Conservation (phyloP, 768 basidiomycete genomes). For the Tulasnella sp. region DNA sequence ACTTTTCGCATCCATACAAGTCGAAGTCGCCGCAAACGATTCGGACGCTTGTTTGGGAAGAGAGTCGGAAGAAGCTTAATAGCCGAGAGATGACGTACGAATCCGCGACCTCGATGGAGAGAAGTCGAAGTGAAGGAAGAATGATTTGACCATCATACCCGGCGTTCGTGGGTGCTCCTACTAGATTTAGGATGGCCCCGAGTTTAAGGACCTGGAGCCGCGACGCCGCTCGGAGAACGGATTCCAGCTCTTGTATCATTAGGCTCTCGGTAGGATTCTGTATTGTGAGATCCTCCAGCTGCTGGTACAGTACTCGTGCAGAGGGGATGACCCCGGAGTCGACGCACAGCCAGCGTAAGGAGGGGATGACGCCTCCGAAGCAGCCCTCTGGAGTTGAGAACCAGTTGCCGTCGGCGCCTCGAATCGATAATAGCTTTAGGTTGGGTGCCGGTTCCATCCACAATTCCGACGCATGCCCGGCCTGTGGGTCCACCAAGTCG, state of each 20-base stretch:
- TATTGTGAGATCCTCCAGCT: background rate
- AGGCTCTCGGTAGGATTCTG: background rate
- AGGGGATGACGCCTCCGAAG: background rate
- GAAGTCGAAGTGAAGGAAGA: background rate
- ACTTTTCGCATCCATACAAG: background rate
- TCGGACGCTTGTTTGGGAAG: background rate
- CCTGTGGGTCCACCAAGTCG: background rate
- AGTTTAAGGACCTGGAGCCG: background rate
- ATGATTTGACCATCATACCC: background rate
- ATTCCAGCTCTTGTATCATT: background rate
- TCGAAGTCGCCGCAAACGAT: background rate
- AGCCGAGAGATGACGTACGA: background rate
- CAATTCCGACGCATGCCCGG: background rate
- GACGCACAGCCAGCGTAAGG: background rate
- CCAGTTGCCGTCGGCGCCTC: background rate
- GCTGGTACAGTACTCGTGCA: background rate
- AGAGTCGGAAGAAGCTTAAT: background rate
- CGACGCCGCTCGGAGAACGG: background rate
- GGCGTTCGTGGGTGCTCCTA: background rate
- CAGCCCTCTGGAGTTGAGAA: background rate
- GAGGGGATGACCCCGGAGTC: background rate
- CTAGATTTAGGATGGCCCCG: background rate
- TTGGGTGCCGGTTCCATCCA: background rate
- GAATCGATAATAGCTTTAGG: background rate
- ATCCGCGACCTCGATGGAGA: background rate